Evolutionary conservation across 176 grass and related monocot species (phyloP).

Genomic region (Triticum dicoccoides): DNA sequence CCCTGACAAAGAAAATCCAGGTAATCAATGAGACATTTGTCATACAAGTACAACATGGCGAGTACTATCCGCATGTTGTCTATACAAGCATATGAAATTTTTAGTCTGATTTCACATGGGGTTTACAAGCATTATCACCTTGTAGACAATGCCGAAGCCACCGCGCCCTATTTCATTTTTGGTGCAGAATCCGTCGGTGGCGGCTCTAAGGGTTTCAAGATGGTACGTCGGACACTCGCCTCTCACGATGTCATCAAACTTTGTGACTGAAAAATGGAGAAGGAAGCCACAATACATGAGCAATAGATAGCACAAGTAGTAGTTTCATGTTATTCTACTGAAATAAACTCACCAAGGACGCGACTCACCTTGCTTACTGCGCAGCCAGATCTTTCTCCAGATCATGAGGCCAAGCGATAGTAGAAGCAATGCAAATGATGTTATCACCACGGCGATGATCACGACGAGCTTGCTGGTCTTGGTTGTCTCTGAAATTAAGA

Average conservation of each 20-base stretch:
- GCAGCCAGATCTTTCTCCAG: background rate
- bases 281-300: background rate
- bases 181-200: constrained; percentile 36
- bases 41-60: background rate
- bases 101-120: background rate
- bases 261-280: background rate
- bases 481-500: background rate
- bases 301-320: background rate
- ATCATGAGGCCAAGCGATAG: background rate
- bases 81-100: too few species aligned
- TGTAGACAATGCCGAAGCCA: constrained; percentile 61
- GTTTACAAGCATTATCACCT: constrained; percentile 5
- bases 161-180: constrained; percentile 46
- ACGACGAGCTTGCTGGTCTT: background rate
- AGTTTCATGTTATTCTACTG: background rate
- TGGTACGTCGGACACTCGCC: constrained; percentile 39
- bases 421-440: constrained; percentile 11
- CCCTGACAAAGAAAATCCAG: constrained; percentile 19
- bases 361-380: background rate
- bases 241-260: background rate
- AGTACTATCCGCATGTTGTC: background rate
- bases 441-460: background rate
- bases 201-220: constrained; percentile 27
- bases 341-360: background rate
- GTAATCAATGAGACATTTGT: background rate